Percentiles rank a stretch among this genome's conserved stretches.
These are phyloP conservation scores for Epichloe festucae DNA, from an alignment of 2,329 filamentous ascomycete genomes.

Conservation along the genomic window DNA sequence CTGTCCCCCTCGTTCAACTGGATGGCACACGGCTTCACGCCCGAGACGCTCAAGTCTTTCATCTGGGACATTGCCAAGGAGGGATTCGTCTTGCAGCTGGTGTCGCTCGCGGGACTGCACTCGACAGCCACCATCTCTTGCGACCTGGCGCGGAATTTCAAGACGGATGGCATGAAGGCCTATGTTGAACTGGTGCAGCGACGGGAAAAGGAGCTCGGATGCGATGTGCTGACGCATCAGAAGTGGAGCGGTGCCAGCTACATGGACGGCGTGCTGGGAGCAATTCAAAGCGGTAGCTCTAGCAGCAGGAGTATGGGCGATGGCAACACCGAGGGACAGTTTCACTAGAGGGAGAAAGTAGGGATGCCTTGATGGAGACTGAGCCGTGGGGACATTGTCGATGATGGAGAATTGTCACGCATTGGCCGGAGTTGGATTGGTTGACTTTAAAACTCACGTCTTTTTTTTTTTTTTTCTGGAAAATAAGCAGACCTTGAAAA, in stretches of 20 bases:
- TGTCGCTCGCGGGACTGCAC: constrained; percentile 54
- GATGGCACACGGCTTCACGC: constrained; percentile 87
- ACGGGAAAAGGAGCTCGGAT: constrained; percentile 78
- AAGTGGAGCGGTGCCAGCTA: constrained; percentile 63
- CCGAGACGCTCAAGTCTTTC: constrained; percentile 73
- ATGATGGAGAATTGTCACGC: neutral
- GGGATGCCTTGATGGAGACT: neutral
- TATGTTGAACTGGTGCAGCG: constrained; percentile 92
- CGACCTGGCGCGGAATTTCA: constrained; percentile 72
- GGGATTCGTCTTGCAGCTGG: constrained; percentile 60
- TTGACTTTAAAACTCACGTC: neutral
- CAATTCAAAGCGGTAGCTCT: constrained; percentile 83
- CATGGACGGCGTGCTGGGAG: constrained; percentile 79
- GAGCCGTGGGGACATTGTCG: neutral
- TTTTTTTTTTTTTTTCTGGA: neutral
- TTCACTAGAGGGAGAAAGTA: constrained; percentile 20
- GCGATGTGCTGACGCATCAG: constrained; percentile 90
- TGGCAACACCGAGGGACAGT: constrained; percentile 75
- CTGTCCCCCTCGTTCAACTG: constrained; percentile 96
- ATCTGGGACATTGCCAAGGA: constrained; percentile 93
- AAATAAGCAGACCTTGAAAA: too few relatives aligned
- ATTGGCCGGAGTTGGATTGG: constrained; percentile 3
- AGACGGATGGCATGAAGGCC: constrained; percentile 86
- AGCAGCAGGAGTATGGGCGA: constrained; percentile 89
- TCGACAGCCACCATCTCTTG: constrained; percentile 51